phyloP scores from a whole-genome alignment of 129 eudicot species.

The Flaveria trinervia region DNA sequence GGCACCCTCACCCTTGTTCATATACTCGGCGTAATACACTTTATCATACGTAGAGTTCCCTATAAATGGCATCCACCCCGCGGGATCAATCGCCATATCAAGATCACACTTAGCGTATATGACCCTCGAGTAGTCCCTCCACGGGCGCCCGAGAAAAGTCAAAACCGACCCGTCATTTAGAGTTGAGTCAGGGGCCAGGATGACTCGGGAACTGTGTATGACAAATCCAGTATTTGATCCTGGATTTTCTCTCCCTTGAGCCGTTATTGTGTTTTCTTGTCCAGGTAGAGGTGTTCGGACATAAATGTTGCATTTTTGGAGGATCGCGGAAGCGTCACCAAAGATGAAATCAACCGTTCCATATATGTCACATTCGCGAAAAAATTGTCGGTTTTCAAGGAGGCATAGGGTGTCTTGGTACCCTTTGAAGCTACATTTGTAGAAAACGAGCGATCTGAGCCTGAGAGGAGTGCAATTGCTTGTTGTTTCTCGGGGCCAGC shows the following conservation, averaged over 20 bases:
- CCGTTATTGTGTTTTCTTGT: constrained; percentile 39
- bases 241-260: constrained; percentile 44
- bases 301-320: constrained; percentile 51
- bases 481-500: constrained; percentile 44
- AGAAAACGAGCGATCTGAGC: constrained; percentile 39
- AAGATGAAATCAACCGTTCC: constrained; percentile 53
- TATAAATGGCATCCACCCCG: constrained; percentile 40
- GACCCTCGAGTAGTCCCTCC: constrained; percentile 44
- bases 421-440: constrained; percentile 57
- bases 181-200: constrained; percentile 26
- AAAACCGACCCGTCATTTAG: not conserved
- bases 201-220: constrained; percentile 37
- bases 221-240: constrained; percentile 39
- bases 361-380: constrained; percentile 49
- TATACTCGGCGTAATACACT: constrained; percentile 42
- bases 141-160: constrained; percentile 50
- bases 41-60: constrained; percentile 22
- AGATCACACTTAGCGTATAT: constrained; percentile 29
- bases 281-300: constrained; percentile 32
- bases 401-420: constrained; percentile 50
- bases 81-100: constrained; percentile 32
- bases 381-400: constrained; percentile 37
- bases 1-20: constrained; percentile 41
- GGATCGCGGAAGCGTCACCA: constrained; percentile 44
- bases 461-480: constrained; percentile 44